Percentiles rank a stretch among this genome's conserved stretches.
Evolutionary conservation across 768 basidiomycete genomes (phyloP).

Genomic region (Melanogaster broomeanus): DNA sequence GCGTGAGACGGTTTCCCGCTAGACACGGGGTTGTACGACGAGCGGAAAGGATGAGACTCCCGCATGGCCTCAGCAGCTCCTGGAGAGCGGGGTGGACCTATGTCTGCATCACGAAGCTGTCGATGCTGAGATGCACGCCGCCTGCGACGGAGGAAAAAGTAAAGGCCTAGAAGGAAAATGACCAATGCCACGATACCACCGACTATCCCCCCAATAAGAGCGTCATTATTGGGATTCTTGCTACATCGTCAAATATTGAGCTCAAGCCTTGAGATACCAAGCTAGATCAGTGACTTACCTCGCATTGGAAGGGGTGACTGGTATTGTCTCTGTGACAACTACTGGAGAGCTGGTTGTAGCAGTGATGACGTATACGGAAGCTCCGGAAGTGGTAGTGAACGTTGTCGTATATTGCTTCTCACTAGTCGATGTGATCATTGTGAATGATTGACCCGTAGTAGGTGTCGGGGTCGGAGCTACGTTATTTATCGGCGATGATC

Average conservation of each 20-base stretch:
- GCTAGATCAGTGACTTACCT: neutral
- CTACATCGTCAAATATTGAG: neutral
- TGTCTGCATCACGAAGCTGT: neutral
- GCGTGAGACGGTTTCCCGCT: neutral
- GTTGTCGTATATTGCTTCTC: neutral
- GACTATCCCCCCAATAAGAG: constrained; percentile 6
- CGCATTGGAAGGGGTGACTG: neutral
- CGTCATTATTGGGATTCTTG: neutral
- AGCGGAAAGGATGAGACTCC: neutral
- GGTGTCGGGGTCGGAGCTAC: neutral
- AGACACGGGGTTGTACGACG: neutral
- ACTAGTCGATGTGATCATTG: neutral
- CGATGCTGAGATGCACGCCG: neutral
- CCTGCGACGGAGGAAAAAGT: neutral
- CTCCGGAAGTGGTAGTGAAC: neutral
- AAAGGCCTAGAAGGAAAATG: neutral
- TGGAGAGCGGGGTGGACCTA: neutral
- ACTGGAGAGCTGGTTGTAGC: too few relatives aligned
- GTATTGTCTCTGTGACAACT: too few relatives aligned
- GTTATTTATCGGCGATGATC: too few relatives aligned
- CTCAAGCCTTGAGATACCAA: neutral
- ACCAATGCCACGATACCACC: constrained; percentile 1
- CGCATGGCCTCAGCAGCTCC: neutral
- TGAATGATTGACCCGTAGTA: neutral
- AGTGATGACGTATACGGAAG: too few relatives aligned